Conservation (phyloP, 345 rosid species). For the Mercurialis annua region DNA sequence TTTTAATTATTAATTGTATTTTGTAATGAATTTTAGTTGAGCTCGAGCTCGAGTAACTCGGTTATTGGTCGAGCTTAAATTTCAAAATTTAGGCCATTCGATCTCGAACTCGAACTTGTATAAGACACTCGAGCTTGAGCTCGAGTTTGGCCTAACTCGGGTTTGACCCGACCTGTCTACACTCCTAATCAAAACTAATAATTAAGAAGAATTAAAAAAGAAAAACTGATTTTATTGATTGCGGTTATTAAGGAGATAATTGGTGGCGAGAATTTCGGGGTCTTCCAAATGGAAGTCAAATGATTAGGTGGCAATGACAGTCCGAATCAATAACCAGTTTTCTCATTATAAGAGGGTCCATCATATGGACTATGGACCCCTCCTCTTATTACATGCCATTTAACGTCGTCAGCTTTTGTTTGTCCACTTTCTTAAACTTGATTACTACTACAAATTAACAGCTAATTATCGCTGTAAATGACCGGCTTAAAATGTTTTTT, state of each 20-base stretch:
- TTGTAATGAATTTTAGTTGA: no score
- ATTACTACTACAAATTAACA: background rate
- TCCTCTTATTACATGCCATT: conserved; percentile 18
- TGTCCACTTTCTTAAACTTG: background rate
- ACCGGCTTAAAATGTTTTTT: background rate
- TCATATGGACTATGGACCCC: background rate
- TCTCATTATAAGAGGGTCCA: conserved; percentile 14
- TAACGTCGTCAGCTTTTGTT: conserved; percentile 4
- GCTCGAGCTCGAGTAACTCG: no score
- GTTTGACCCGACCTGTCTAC: no score
- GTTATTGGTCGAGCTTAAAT: no score
- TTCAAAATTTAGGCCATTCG: no score
- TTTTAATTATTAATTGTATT: no score
- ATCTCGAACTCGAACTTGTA: no score
- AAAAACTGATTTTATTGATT: background rate
- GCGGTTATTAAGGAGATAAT: background rate
- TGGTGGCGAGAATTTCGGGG: conserved; percentile 49
- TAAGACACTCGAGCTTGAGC: no score
- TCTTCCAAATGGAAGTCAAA: conserved; percentile 34
- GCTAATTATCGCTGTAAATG: conserved; percentile 3
- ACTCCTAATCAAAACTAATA: no score
- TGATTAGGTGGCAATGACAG: conserved; percentile 26
- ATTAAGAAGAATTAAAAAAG: background rate
- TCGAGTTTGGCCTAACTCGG: no score
- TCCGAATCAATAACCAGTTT: background rate